Conservation (phyloP, 169 alveolate species). For the Plasmodium knowlesi region DNA sequence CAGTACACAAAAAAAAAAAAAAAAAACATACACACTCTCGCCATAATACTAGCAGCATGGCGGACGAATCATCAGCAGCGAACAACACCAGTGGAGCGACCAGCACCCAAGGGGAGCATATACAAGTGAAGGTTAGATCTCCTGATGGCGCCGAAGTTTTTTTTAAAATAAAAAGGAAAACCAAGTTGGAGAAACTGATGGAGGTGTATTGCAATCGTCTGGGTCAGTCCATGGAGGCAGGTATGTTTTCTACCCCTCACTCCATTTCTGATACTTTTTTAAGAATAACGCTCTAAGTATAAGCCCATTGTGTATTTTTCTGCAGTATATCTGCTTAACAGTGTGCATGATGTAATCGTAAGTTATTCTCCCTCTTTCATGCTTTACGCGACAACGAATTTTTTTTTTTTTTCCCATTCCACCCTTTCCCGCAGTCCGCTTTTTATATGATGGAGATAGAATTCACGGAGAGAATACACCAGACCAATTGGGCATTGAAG, state of each 20-base stretch:
- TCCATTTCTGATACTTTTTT: too few relatives aligned
- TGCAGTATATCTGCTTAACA: too few relatives aligned
- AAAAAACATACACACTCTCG: background rate
- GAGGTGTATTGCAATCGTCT: constrained; percentile 96
- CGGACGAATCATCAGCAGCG: constrained; percentile 39
- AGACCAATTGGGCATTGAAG: constrained; percentile 94
- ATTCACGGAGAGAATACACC: constrained; percentile 96
- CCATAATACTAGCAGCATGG: background rate
- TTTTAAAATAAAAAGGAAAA: constrained; percentile 95
- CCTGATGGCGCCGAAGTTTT: constrained; percentile 97
- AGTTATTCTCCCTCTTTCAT: too few relatives aligned
- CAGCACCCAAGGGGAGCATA: constrained; percentile 79
- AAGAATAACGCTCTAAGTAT: too few relatives aligned
- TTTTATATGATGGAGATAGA: constrained; percentile 98
- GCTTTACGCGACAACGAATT: background rate
- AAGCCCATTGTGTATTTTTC: too few relatives aligned
- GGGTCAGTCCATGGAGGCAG: constrained; percentile 92
- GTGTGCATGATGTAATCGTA: too few relatives aligned
- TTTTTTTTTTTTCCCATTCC: constrained; percentile 2
- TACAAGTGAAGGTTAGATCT: constrained; percentile 86
- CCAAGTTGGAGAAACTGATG: constrained; percentile 97
- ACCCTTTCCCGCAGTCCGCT: constrained; percentile 90
- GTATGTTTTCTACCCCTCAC: constrained; percentile 19
- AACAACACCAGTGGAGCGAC: constrained; percentile 16
- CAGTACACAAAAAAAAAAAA: background rate